A percentile compares a stretch with the other conserved stretches of the same genome.
These are phyloP conservation scores for Mycena alexandri DNA, from an alignment of 768 basidiomycete genomes.

Conservation along the genomic window DNA sequence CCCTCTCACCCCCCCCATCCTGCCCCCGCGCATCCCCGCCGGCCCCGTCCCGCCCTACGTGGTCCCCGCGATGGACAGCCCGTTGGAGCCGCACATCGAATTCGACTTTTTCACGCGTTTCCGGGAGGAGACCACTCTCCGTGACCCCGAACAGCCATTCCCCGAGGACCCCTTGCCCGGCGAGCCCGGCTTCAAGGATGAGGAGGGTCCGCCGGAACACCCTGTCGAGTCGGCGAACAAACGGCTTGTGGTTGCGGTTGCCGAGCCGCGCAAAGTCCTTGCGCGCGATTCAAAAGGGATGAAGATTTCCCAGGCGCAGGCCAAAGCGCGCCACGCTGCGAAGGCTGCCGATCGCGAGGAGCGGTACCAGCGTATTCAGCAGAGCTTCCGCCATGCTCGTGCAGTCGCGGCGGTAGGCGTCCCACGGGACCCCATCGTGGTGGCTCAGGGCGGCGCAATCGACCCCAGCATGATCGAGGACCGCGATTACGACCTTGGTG, in stretches of 20 bases:
- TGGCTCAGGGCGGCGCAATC: not conserved
- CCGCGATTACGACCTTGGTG: not conserved
- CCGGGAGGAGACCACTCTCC: not conserved
- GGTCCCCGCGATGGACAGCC: not conserved
- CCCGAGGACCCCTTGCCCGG: not conserved
- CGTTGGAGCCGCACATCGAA: slow-evolving; percentile 3
- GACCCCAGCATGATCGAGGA: slow-evolving; percentile 2
- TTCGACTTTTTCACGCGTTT: not conserved
- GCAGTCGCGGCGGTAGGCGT: not conserved
- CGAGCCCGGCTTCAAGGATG: too few species aligned
- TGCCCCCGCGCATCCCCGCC: not conserved
- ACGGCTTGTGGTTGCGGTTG: too few species aligned
- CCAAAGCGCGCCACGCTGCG: not conserved
- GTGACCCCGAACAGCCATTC: slow-evolving; percentile 7
- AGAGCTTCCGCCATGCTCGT: not conserved
- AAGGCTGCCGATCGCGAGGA: slow-evolving; percentile 4
- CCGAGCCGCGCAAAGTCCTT: too few species aligned
- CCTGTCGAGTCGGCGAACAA: too few species aligned
- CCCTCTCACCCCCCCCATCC: too few species aligned
- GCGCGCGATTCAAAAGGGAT: too few species aligned
- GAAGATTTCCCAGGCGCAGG: too few species aligned
- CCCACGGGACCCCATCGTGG: not conserved
- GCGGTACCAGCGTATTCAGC: not conserved
- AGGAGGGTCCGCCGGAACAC: too few species aligned
- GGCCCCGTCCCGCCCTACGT: too few species aligned